Conservation (phyloP, 2,329 filamentous ascomycete genomes). For the Juglanconis sp. region DNA sequence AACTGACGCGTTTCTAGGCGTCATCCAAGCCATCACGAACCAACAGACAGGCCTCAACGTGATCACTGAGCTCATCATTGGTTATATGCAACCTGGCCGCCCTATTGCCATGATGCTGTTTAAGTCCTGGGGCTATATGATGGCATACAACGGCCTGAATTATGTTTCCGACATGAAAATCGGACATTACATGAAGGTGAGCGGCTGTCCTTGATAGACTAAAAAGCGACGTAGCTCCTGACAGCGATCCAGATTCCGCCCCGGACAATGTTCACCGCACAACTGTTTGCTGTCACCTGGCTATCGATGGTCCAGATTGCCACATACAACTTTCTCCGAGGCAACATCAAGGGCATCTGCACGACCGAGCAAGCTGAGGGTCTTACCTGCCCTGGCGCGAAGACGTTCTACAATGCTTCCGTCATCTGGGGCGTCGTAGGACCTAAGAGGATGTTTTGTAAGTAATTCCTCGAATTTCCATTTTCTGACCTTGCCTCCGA, state of each 20-base stretch:
- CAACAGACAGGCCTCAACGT: slow-evolving; percentile 46
- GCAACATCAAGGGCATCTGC: slow-evolving; percentile 53
- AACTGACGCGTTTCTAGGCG: slow-evolving; percentile 24
- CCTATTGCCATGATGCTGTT: slow-evolving; percentile 50
- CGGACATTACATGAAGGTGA: slow-evolving; percentile 43
- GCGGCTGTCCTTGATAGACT: no score
- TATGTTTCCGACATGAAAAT: slow-evolving; percentile 50
- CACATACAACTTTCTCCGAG: slow-evolving; percentile 38
- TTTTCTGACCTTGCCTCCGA: slow-evolving; percentile 22
- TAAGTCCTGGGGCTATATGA: slow-evolving; percentile 46
- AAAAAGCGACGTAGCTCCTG: no score
- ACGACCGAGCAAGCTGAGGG: slow-evolving; percentile 42
- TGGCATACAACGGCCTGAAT: slow-evolving; percentile 42
- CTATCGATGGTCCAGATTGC: slow-evolving; percentile 36
- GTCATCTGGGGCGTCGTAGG: slow-evolving; percentile 62
- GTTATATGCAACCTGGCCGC: slow-evolving; percentile 45
- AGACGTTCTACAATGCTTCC: slow-evolving; percentile 58
- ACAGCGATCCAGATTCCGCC: slow-evolving; percentile 42
- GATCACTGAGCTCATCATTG: slow-evolving; percentile 46
- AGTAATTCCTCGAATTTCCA: slow-evolving; percentile 1
- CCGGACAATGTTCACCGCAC: slow-evolving; percentile 45
- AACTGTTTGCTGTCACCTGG: slow-evolving; percentile 39
- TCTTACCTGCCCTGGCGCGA: slow-evolving; percentile 54
- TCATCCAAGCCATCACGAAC: slow-evolving; percentile 48
- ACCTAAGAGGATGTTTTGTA: slow-evolving; percentile 46